These are phyloP conservation scores for Eucalyptus lansdowneana DNA, from an alignment of 345 rosid species.

Conservation along the genomic window DNA sequence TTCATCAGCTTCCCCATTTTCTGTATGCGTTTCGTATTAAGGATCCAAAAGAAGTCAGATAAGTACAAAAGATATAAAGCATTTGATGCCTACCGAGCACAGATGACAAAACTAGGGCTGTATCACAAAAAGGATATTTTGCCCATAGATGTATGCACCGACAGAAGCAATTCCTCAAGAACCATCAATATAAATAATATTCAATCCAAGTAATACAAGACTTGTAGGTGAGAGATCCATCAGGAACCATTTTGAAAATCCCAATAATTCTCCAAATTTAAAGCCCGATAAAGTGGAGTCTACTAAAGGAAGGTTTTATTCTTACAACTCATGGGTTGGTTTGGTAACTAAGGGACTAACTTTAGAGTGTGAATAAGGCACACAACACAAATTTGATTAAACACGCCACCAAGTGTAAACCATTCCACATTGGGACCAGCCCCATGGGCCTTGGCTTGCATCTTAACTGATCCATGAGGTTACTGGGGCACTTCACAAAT, in stretches of 20 bases:
- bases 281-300: not conserved
- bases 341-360: not conserved
- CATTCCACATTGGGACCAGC: not conserved
- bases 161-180: not conserved
- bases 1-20: conserved; percentile 53
- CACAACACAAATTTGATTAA: not conserved
- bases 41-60: not conserved
- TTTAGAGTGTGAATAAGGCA: not conserved
- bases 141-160: not conserved
- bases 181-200: not conserved
- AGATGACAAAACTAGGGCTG: not conserved
- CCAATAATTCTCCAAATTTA: not conserved
- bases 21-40: conserved; percentile 5
- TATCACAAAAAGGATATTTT: not conserved
- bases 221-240: not conserved
- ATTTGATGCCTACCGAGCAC: not conserved
- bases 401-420: not conserved
- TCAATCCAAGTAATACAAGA: not conserved
- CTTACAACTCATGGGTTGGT: not conserved
- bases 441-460: not conserved
- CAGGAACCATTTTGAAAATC: not conserved
- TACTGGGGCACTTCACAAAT: not conserved
- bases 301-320: not conserved
- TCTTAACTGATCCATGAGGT: not conserved
- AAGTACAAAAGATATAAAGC: not conserved